Base-by-base conservation (phyloP, 768 basidiomycete genomes). In the Lactifluus subvellereus region DNA sequence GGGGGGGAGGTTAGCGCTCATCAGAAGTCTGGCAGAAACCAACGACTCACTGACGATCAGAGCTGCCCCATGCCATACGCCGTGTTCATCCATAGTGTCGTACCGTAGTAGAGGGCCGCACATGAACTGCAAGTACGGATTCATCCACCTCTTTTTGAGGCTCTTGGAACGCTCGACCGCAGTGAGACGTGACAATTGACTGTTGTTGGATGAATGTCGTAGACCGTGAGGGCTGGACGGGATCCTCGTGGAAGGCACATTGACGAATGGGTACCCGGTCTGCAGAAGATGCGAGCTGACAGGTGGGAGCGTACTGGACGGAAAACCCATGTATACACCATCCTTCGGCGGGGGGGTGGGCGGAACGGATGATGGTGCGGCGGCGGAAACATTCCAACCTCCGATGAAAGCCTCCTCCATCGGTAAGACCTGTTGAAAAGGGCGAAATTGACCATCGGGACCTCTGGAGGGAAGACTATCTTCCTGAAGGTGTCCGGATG, bases 91-190 rank as follows among this genome's bases (percentile, higher is more conserved):
- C 30, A 91, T 82, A 0, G 94, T 98, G 71, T 98, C 94, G 70
- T 93, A 98, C 47, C 89, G 85, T 64, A 98, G 75, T 18, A 98
- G 77, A 22, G 94, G 94, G 0, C 94, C 94, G 60, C 89, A 91
- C 92, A 96, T 94, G 69, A 95, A 83, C 79, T 89, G 87, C 32
- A 97, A 79, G 73, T 89, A 82, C 9, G 94, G 94, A 22, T 86
- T 75, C 89, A 91, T 95, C 47, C 84, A 78, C 20, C 82, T 82
- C 6, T 82, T 77, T 55, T 78, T 77, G 42, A 86, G 76, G 7
- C 77, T 74, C 54, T 81, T 75, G n/a, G 89, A 84, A 50, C 89
- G 78, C 67, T 91, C 87, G 42, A 84, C 80, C 0, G 89, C 80
- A 47, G 76, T 77, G 73, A 88, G 75, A 37, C 76, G 78, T 8